Conservation (phyloP, 805 yeast genomes). For the Grigorovia humatica region DNA sequence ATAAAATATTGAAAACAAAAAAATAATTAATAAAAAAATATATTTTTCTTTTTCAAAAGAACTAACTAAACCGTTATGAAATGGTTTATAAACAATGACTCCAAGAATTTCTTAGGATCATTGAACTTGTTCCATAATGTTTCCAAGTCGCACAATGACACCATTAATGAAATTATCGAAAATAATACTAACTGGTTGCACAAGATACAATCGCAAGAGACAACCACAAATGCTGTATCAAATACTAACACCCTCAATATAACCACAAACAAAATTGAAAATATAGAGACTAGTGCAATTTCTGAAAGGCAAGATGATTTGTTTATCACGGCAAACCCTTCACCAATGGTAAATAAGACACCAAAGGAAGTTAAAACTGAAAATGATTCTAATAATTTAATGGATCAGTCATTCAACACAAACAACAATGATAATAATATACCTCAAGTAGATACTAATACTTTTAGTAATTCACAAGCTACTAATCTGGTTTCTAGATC, state of each 20-base stretch:
- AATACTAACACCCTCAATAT: not conserved
- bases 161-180: slow-evolving; percentile 2
- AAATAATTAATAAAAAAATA: not conserved
- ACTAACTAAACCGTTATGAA: not conserved
- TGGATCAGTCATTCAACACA: no score
- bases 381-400: not conserved
- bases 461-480: not conserved
- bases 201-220: not conserved
- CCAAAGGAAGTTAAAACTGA: slow-evolving; percentile 1
- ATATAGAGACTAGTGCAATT: not conserved
- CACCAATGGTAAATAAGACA: slow-evolving; percentile 1
- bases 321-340: slow-evolving; percentile 2
- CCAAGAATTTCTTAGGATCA: slow-evolving; percentile 11
- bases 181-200: not conserved
- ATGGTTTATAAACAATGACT: not conserved
- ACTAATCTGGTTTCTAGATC: no score
- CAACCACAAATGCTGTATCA: not conserved
- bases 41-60: not conserved
- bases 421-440: slow-evolving; percentile 1
- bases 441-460: slow-evolving; percentile 7
- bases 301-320: slow-evolving; percentile 1
- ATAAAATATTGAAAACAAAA: not conserved
- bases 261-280: not conserved
- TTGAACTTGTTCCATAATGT: slow-evolving; percentile 11
- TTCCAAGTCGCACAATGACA: slow-evolving; percentile 2